Percentiles rank a stretch among this genome's conserved stretches.
Conservation (phyloP, 192 early-diverging fungal species). For the Umbelopsis ramanniana region DNA sequence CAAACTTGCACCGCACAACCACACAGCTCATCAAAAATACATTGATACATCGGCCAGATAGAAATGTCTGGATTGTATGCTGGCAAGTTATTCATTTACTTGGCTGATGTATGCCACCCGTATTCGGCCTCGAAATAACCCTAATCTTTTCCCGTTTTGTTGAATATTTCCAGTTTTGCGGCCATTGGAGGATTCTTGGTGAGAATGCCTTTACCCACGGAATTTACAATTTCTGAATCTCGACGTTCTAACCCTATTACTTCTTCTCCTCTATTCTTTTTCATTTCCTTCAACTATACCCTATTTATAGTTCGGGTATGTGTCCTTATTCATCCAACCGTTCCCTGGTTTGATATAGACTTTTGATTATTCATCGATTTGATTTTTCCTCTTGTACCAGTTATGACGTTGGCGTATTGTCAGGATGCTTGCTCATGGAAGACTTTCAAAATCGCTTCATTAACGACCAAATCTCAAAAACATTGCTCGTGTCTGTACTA, state of each 20-base stretch:
- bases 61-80: slow-evolving; percentile 21
- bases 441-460: slow-evolving; percentile 26
- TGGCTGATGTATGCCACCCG: background rate
- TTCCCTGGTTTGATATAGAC: no score
- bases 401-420: slow-evolving; percentile 41
- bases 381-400: background rate
- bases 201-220: slow-evolving; percentile 9
- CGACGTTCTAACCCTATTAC: background rate
- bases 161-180: slow-evolving; percentile 21
- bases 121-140: background rate
- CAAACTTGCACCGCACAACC: slow-evolving; percentile 7
- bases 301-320: no score
- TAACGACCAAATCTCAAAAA: background rate
- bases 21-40: slow-evolving; percentile 5
- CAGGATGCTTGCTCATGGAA: slow-evolving; percentile 36
- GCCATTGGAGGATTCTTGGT: slow-evolving; percentile 37
- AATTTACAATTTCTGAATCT: background rate
- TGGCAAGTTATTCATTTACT: background rate
- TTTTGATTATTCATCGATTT: background rate
- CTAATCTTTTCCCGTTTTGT: background rate
- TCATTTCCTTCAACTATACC: background rate
- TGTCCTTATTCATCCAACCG: no score
- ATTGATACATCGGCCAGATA: background rate
- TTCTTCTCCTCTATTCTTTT: slow-evolving; percentile 3
- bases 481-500: slow-evolving; percentile 28